Conservation (phyloP, 352 stramenopile genomes). For the Globisporangium spiculum region DNA sequence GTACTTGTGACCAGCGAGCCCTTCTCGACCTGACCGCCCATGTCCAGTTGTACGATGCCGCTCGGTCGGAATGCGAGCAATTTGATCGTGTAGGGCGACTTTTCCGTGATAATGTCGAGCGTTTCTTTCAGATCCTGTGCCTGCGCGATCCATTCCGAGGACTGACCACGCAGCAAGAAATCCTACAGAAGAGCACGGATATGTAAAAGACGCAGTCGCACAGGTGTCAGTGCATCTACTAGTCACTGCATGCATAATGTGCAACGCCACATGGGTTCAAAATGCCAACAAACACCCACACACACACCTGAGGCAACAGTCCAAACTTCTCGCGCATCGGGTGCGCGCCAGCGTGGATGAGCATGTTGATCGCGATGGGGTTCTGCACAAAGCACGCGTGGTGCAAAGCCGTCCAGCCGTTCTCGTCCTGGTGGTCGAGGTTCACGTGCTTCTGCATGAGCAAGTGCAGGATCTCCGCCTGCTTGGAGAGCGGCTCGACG, state of each 20-base stretch:
- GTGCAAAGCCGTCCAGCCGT: slow-evolving; percentile 81
- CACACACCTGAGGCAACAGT: slow-evolving; percentile 59
- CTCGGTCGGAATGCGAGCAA: slow-evolving; percentile 77
- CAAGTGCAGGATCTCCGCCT: slow-evolving; percentile 74
- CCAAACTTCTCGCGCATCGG: slow-evolving; percentile 72
- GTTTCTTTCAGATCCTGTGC: slow-evolving; percentile 73
- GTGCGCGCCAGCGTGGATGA: slow-evolving; percentile 65
- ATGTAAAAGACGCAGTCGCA: background rate
- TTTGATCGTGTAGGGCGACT: slow-evolving; percentile 65
- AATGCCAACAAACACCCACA: background rate
- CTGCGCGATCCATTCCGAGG: slow-evolving; percentile 63
- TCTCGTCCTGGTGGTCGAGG: slow-evolving; percentile 79
- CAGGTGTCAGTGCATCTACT: background rate
- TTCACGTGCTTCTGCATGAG: slow-evolving; percentile 72
- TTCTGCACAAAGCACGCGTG: slow-evolving; percentile 81
- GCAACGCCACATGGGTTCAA: background rate
- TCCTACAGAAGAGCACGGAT: slow-evolving; percentile 27
- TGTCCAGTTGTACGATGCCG: slow-evolving; percentile 79
- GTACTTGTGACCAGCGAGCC: slow-evolving; percentile 78
- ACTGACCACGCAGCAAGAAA: slow-evolving; percentile 64
- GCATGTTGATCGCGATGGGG: slow-evolving; percentile 64
- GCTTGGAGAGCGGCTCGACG: slow-evolving; percentile 58
- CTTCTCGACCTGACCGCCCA: slow-evolving; percentile 83
- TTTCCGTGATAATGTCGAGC: slow-evolving; percentile 63
- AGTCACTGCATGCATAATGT: background rate